phyloP scores from a whole-genome alignment of 2,329 filamentous ascomycete species.

The Sarocladiaceae sp. region DNA sequence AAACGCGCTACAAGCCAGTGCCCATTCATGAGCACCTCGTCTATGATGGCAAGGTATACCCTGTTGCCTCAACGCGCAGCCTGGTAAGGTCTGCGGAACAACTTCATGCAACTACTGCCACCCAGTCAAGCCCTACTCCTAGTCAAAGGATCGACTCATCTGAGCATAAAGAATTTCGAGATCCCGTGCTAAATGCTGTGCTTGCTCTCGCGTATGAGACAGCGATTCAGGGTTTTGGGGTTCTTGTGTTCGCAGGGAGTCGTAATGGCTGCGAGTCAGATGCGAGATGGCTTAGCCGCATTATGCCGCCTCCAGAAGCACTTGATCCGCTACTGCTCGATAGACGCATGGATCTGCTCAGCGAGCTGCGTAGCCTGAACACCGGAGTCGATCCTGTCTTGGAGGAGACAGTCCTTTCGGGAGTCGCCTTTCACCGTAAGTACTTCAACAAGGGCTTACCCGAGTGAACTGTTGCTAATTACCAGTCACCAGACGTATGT shows the following conservation, averaged over 20 bases:
- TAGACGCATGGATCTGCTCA: slow-evolving; percentile 56
- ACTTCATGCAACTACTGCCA: slow-evolving; percentile 19
- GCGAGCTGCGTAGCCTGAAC: slow-evolving; percentile 57
- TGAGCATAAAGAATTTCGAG: slow-evolving; percentile 52
- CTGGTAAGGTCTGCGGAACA: slow-evolving; percentile 49
- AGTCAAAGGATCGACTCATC: slow-evolving; percentile 49
- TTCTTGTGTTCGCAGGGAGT: slow-evolving; percentile 67
- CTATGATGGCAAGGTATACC: slow-evolving; percentile 62
- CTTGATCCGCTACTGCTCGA: slow-evolving; percentile 44
- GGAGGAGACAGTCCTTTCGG: slow-evolving; percentile 56
- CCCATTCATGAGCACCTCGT: slow-evolving; percentile 71
- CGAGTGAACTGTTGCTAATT: background rate
- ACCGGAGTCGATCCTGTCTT: slow-evolving; percentile 61
- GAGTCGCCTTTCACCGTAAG: slow-evolving; percentile 70
- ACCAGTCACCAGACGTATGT: background rate
- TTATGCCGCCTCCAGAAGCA: slow-evolving; percentile 48
- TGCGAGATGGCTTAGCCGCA: slow-evolving; percentile 60
- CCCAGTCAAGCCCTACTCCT: slow-evolving; percentile 30
- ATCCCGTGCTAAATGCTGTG: slow-evolving; percentile 63
- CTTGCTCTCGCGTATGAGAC: slow-evolving; percentile 65
- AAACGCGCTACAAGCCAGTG: slow-evolving; percentile 67
- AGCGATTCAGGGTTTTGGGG: slow-evolving; percentile 61
- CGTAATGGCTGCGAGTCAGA: slow-evolving; percentile 61
- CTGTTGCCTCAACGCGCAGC: slow-evolving; percentile 46
- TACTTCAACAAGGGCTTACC: background rate